These are phyloP conservation scores for Cercophora newfieldiana DNA, from an alignment of 495 filamentous ascomycete species.

Conservation along the genomic window DNA sequence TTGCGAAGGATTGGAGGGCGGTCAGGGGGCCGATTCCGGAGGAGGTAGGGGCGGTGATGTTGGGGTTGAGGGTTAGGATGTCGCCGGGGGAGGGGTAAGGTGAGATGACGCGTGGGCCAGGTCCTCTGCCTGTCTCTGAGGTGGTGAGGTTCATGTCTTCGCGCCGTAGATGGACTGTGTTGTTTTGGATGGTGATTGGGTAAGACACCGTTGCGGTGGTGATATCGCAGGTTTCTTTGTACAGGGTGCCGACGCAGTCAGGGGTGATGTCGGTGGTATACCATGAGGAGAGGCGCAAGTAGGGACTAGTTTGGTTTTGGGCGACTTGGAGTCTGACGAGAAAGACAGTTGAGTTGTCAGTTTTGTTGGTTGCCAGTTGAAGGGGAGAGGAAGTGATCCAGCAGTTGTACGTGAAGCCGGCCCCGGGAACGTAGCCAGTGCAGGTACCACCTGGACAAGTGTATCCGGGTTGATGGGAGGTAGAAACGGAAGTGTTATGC, in stretches of 20 bases:
- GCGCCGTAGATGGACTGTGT: slow-evolving; percentile 5
- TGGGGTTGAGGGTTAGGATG: too few relatives aligned
- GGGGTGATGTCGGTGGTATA: slow-evolving; percentile 9
- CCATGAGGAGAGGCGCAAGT: not conserved
- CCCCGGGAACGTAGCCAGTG: slow-evolving; percentile 16
- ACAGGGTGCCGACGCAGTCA: slow-evolving; percentile 15
- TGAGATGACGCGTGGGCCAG: not conserved
- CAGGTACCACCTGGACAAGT: slow-evolving; percentile 12
- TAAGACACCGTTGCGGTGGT: slow-evolving; percentile 17
- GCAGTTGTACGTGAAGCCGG: slow-evolving; percentile 16
- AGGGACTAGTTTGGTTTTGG: not conserved
- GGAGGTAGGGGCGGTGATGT: not conserved
- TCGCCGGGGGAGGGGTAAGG: not conserved
- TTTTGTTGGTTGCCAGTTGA: slow-evolving; percentile 4
- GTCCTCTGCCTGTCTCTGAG: too few relatives aligned
- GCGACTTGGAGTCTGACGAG: not conserved
- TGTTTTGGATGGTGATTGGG: slow-evolving; percentile 19
- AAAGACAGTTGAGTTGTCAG: slow-evolving; percentile 16
- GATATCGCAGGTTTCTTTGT: slow-evolving; percentile 13
- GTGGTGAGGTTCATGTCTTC: slow-evolving; percentile 2
- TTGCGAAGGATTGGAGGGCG: not conserved
- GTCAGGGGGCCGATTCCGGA: not conserved
- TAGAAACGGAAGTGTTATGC: slow-evolving; percentile 12
- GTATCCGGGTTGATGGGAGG: not conserved
- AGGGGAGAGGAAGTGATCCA: not conserved